phyloP scores from a whole-genome alignment of 106 monocot species.

The Alisma plantagoaquatica region DNA sequence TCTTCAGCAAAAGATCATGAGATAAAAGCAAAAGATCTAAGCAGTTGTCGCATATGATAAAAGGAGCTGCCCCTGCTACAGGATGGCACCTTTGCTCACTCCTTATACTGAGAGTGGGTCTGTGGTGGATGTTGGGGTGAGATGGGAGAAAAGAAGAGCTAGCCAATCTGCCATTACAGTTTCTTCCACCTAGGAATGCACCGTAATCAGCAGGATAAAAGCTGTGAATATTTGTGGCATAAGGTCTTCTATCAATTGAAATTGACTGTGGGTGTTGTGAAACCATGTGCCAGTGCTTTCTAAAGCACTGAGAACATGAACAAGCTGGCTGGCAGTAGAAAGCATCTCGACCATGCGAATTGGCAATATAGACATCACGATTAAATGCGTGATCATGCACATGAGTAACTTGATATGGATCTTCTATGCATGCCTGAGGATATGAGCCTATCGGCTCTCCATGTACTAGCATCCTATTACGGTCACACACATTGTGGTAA shows the following conservation, averaged over 20 bases:
- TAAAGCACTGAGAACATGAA: conserved; percentile 52
- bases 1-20: conserved; percentile 22
- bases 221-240: conserved; percentile 24
- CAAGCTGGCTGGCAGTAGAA: conserved; percentile 61
- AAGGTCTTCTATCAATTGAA: conserved; percentile 27
- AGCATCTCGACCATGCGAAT: conserved; percentile 50
- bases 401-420: conserved; percentile 22
- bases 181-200: conserved; percentile 16
- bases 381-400: conserved; percentile 22
- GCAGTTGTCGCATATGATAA: conserved; percentile 68
- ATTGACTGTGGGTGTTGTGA: conserved; percentile 16
- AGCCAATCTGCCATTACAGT: conserved; percentile 20
- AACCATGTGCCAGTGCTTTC: conserved; percentile 14
- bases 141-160: conserved; percentile 27
- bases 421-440: conserved; percentile 14
- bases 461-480: conserved; percentile 36
- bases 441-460: conserved; percentile 21
- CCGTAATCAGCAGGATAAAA: conserved; percentile 26
- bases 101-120: too few relatives aligned
- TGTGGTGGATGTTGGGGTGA: conserved; percentile 22
- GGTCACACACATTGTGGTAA: conserved; percentile 22
- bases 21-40: conserved; percentile 69
- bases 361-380: conserved; percentile 41
- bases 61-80: conserved; percentile 67
- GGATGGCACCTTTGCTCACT: conserved; percentile 43